A percentile compares a stretch with the other conserved stretches of the same genome.
Conservation (phyloP, 768 basidiomycete species). For the Cyclocybe cylindracea region DNA sequence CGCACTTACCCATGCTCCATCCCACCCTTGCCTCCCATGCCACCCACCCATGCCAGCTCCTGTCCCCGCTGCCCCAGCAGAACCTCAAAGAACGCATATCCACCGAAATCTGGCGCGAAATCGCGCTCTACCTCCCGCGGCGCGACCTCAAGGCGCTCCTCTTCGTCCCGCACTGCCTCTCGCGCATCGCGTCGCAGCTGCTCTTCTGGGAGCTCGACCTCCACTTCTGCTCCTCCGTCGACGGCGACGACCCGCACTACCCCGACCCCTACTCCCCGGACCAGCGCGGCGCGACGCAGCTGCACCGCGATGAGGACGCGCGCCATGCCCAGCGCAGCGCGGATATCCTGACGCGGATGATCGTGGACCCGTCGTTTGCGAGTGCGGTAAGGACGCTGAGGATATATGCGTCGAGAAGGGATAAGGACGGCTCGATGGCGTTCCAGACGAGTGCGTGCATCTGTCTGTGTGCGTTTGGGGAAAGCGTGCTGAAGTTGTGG, state of each 20-base stretch:
- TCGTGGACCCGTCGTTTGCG: constrained; percentile 61
- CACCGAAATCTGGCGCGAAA: constrained; percentile 71
- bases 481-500: background rate
- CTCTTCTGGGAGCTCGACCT: constrained; percentile 67
- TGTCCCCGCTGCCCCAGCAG: constrained; percentile 38
- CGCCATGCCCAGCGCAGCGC: constrained; percentile 67
- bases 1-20: background rate
- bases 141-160: constrained; percentile 67
- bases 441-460: constrained; percentile 60
- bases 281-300: constrained; percentile 12
- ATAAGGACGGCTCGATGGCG: constrained; percentile 50
- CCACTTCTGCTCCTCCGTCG: constrained; percentile 47
- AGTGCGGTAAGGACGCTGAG: constrained; percentile 56
- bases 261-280: constrained; percentile 15
- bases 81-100: constrained; percentile 56
- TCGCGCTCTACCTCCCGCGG: constrained; percentile 60
- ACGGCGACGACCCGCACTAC: constrained; percentile 16
- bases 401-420: constrained; percentile 54
- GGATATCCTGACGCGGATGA: constrained; percentile 68
- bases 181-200: constrained; percentile 67
- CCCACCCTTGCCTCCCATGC: background rate
- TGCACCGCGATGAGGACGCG: constrained; percentile 38
- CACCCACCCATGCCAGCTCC: constrained; percentile 26
- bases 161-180: constrained; percentile 64
- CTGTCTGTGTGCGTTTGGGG: background rate